Base-by-base conservation (phyloP, 2,329 filamentous ascomycete genomes). In the Colletotrichum somersetense region DNA sequence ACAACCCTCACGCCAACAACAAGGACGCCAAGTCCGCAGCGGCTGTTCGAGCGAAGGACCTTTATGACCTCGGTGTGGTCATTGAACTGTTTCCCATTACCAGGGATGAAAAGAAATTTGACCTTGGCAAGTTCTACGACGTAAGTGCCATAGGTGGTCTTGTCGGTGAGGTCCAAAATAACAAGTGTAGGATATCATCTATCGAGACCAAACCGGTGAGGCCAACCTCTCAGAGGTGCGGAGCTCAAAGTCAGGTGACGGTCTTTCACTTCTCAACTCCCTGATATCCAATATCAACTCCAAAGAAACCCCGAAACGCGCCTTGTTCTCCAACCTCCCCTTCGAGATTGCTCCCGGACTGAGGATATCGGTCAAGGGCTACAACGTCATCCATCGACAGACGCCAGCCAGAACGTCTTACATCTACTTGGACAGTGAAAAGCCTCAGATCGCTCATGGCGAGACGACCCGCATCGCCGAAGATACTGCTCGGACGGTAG, bases 31-130 rank as follows among this genome's bases (percentile, higher is more conserved):
- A 92, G 64, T 92, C 92, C 18, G 90, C 92, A 46, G 94, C 96
- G 5, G 91, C 93, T 8, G 94, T 96, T 6, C 90, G 95, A 65
- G 96, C 96, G 38, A 97, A 97, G 79, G 96, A 99, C 83, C 81
- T 99, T 30, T 98, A 98, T 79, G 96, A 99, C 79, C 85, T 98
- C 38, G 95, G 95, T 5, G 95, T 98, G 40, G 90, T 89, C 1
- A 97, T 99, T 72, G 96, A 98, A 77, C 85, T 99, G 0, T 99
- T 98, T 76, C 95, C 96, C 0, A 96, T 99, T 69, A 93, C 92
- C 33, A 89, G 89, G 1, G 85, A 81, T 3, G 91, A 91, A 38
- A 87, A 89, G 74, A 88, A 88, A 44, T 99, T 99, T 78, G 92
- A 97, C 75, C 85, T 93, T 5, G 86, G 89, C 68, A 95, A 93